Evolutionary conservation across 1,284 basidiomycete species (phyloP).

Genomic region (Tremellales sp.): DNA sequence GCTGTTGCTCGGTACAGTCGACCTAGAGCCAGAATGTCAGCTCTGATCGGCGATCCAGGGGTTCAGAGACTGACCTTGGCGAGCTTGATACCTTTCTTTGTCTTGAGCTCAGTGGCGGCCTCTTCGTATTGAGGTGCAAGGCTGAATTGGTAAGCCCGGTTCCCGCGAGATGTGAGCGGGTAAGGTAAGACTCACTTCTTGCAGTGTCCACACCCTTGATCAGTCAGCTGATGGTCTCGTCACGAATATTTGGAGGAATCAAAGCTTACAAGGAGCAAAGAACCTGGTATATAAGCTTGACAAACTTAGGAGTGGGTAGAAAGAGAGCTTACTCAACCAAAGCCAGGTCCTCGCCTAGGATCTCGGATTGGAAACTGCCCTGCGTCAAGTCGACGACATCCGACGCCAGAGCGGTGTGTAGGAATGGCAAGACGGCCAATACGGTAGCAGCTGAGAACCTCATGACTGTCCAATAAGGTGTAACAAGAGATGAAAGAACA

Average conservation of each 20-base stretch:
- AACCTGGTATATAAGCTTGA: constrained; percentile 35
- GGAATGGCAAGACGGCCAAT: constrained; percentile 23
- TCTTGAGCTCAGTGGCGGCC: constrained; percentile 85
- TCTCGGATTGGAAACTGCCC: constrained; percentile 64
- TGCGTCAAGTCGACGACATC: constrained; percentile 77
- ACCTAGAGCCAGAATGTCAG: constrained; percentile 48
- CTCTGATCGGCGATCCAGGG: constrained; percentile 15
- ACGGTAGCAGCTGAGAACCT: constrained; percentile 19
- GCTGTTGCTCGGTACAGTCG: constrained; percentile 85
- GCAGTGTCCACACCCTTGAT: constrained; percentile 48
- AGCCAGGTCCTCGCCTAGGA: constrained; percentile 69
- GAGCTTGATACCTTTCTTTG: constrained; percentile 72
- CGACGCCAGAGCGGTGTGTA: constrained; percentile 28
- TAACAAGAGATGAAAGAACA: no score
- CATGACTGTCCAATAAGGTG: no score
- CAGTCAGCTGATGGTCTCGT: not conserved
- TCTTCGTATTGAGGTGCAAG: constrained; percentile 93
- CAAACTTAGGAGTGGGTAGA: no score
- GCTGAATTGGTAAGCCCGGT: constrained; percentile 12
- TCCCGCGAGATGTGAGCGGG: not conserved
- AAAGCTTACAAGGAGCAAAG: constrained; percentile 46
- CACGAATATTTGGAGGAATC: not conserved
- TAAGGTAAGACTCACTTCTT: constrained; percentile 36
- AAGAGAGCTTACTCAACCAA: constrained; percentile 71
- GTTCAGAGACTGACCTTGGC: constrained; percentile 66